Evolutionary conservation across 371 early-diverging fungal genomes (phyloP).

Genomic region (Rhizopus sp.): DNA sequence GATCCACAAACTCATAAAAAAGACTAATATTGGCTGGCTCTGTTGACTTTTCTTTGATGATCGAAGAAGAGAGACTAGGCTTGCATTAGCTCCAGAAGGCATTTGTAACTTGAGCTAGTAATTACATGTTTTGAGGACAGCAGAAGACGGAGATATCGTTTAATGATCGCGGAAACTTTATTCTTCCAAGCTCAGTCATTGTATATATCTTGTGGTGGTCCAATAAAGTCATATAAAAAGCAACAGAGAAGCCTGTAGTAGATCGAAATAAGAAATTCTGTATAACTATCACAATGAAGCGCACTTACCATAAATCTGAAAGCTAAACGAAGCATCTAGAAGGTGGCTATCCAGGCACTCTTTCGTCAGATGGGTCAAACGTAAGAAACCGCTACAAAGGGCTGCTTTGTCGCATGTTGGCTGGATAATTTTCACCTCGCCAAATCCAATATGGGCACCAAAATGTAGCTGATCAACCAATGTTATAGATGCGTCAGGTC

Average conservation of each 20-base stretch:
- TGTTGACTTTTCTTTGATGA: slow-evolving; percentile 10
- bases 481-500: slow-evolving; percentile 4
- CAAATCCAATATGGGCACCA: slow-evolving; percentile 10
- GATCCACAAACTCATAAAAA: slow-evolving; percentile 16
- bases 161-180: slow-evolving; percentile 9
- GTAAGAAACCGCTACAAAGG: slow-evolving; percentile 3
- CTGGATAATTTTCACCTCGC: slow-evolving; percentile 9
- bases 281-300: slow-evolving; percentile 6
- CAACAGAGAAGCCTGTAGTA: slow-evolving; percentile 12
- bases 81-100: slow-evolving; percentile 10
- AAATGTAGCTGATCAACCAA: slow-evolving; percentile 7
- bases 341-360: slow-evolving; percentile 5
- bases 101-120: slow-evolving; percentile 4
- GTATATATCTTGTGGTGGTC: slow-evolving; percentile 8
- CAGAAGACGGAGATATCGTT: slow-evolving; percentile 9
- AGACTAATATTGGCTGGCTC: slow-evolving; percentile 9
- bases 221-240: slow-evolving; percentile 9
- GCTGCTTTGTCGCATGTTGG: slow-evolving; percentile 10
- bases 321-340: slow-evolving; percentile 10
- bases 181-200: slow-evolving; percentile 9
- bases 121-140: slow-evolving; percentile 8
- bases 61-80: slow-evolving; percentile 11
- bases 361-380: slow-evolving; percentile 8
- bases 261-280: slow-evolving; percentile 3
- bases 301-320: slow-evolving; percentile 9